Conservation (phyloP, 1,284 basidiomycete species). For the Malassezia vespertilionis region DNA sequence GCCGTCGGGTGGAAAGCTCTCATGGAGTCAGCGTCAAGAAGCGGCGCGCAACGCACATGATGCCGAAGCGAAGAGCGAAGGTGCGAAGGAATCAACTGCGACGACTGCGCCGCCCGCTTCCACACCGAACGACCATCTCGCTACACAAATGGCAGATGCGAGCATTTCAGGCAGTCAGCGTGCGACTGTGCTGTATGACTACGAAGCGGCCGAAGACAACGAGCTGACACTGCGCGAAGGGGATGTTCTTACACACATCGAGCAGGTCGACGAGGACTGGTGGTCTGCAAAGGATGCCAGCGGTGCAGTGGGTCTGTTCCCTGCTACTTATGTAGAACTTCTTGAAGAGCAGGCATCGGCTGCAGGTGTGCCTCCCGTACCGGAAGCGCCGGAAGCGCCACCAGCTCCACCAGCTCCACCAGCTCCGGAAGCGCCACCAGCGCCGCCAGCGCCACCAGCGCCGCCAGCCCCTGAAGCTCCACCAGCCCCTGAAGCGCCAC, state of each 20-base stretch:
- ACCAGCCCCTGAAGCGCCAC: slow-evolving; percentile 15
- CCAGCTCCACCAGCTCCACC: slow-evolving; percentile 16
- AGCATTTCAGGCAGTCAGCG: slow-evolving; percentile 21
- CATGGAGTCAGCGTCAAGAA: slow-evolving; percentile 46
- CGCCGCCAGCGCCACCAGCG: slow-evolving; percentile 10
- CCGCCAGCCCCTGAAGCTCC: slow-evolving; percentile 20
- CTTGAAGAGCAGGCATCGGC: slow-evolving; percentile 12
- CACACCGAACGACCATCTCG: slow-evolving; percentile 13
- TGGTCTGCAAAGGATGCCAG: slow-evolving; percentile 39
- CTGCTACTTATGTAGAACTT: slow-evolving; percentile 42
- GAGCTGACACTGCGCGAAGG: slow-evolving; percentile 34
- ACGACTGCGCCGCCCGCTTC: slow-evolving; percentile 6
- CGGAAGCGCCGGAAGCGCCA: slow-evolving; percentile 5
- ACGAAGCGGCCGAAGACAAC: slow-evolving; percentile 42
- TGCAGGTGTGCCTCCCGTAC: background rate
- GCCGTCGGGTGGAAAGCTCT: slow-evolving; percentile 31
- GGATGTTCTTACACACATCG: slow-evolving; percentile 28
- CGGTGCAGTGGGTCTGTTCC: slow-evolving; percentile 41
- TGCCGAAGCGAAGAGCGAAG: slow-evolving; percentile 17
- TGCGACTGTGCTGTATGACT: slow-evolving; percentile 39
- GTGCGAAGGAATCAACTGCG: too few species aligned
- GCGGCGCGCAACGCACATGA: slow-evolving; percentile 35
- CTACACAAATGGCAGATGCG: slow-evolving; percentile 21
- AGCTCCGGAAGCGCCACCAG: slow-evolving; percentile 11
- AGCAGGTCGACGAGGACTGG: slow-evolving; percentile 45